Evolutionary conservation across 192 early-diverging fungal species (phyloP), one percentile per base, ranked within the genome.

Genomic region (Coemansia sp.): DNA sequence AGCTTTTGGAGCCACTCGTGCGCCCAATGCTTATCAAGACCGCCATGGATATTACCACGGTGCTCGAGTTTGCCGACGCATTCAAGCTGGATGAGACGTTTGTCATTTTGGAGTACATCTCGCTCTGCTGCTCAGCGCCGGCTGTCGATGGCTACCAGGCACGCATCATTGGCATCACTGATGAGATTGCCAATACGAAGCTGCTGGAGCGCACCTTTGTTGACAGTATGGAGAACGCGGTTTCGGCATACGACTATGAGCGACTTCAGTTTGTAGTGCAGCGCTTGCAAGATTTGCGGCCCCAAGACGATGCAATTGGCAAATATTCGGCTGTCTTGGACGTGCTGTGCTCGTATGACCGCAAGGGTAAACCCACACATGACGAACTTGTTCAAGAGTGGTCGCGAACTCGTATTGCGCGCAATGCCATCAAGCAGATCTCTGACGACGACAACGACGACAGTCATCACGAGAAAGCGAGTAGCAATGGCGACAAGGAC

Each of bases 181-280:
- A 75, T 46, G 87, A 88, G 42, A 62, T 88, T 2, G 70, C 75
- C 53, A 92, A 91, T 75, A 82, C 88, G 42, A 81, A 86, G 50
- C 67, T 74, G 34, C 74, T 92, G 21, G 67, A 86, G 60, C 62
- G 72, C 19, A 67, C 80, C 10, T 78, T 89, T 12, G 19, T 75
- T 5, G 84, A 88, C 32, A 77, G 73, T 6, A 75, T 84, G 23
- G 74, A 86, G 50, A 72, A 53, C 11, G 62, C 64, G 27, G 63
- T 89, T 25, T 87, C 85, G 0, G 72, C 88, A 0, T 92, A 91
- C 70, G 86, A 90, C 66, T 92, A 92, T 62, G 87, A 90, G 65
- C 71, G 88, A 8, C 62, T 92, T 41, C 75, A 72, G 41, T 91
- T 91, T 72, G 76, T 91, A 9, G 71, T 82, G 17, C 70, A 80